Percentiles rank a stretch among this genome's conserved stretches.
Evolutionary conservation across 176 grass and related monocot genomes (phyloP).

Genomic region (Aegilops speltoides): DNA sequence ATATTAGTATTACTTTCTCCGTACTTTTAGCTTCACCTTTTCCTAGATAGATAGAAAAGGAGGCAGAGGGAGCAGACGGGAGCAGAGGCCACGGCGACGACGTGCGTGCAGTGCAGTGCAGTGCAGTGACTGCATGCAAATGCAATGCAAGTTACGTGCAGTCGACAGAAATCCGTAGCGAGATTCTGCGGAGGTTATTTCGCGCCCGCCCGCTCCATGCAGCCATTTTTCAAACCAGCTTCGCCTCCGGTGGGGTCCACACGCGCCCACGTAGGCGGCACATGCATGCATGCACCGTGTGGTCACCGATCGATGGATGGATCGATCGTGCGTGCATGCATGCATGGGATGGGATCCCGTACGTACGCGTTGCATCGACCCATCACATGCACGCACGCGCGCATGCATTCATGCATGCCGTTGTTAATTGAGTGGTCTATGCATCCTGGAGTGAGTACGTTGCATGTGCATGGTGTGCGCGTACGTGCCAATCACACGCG

Average conservation of each 20-base stretch:
- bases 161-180: not conserved
- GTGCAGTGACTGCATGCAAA: not conserved
- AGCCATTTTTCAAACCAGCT: not conserved
- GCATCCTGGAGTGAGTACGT: too few species aligned
- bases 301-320: not conserved
- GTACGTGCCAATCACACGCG: not conserved
- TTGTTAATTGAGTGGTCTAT: too few species aligned
- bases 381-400: not conserved
- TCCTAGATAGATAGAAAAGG: conserved; percentile 8
- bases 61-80: not conserved
- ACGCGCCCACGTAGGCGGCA: not conserved
- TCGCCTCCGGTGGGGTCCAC: not conserved
- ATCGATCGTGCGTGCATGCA: not conserved
- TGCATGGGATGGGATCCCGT: conserved; percentile 12
- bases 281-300: not conserved
- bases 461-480: not conserved
- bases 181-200: not conserved
- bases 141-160: not conserved
- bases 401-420: too few species aligned
- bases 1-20: not conserved
- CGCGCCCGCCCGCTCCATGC: not conserved
- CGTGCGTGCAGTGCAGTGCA: not conserved
- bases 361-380: not conserved
- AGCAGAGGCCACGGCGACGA: not conserved
- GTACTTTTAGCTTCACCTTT: conserved; percentile 4